Base-by-base conservation (phyloP, 148 eudicot species). In the Cornus controversa region DNA sequence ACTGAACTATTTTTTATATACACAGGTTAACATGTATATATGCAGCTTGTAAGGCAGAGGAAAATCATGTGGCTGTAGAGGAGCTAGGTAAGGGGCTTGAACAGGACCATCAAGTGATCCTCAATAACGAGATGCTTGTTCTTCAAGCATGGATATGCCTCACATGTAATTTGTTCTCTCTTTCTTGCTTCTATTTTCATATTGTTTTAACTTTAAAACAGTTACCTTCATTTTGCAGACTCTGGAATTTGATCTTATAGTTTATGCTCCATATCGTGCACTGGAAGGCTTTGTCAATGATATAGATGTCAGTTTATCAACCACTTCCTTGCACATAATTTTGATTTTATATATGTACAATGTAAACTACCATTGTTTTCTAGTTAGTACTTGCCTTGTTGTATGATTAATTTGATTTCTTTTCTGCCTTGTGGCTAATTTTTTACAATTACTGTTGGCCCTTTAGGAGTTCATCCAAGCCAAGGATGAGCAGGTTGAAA, bases 11-110 rank as follows among this genome's bases (percentile, higher is more conserved):
- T 74, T 66, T 79, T 14, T 50, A 24, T 82, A 36, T 53, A 42
- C 75, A 68, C 90, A 92, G 99, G 99, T 87, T 96, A 78, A 96
- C 99, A 36, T 91, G 98, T 85, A 87, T 96, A 78, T 96, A 96
- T 88, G 84, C 91, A 84, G 99, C 99, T 69, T 96, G 99, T 84
- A 96, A 96, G 88, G 94, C 90, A 77, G 99, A 96, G 87, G 99
- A 96, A 87, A 96, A 92, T 82, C 99, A 96, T 77, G 99, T 96
- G 34, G 89, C 99, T 50, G 97, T 98, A 4, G 99, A 96, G 85
- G 98, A 96, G 87, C 99, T 96, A 82, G 99, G 98, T 54, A 96
- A 91, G 88, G 94, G 91, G 78, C 87, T 90, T 77, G 90, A 86
- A 37, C 95, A 93, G 75, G 93, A 93, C 84, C 98, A 92, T 75